A percentile compares a stretch with the other conserved stretches of the same genome.
Conservation (phyloP, 208 protist genomes). For the Crithidia sp. region DNA sequence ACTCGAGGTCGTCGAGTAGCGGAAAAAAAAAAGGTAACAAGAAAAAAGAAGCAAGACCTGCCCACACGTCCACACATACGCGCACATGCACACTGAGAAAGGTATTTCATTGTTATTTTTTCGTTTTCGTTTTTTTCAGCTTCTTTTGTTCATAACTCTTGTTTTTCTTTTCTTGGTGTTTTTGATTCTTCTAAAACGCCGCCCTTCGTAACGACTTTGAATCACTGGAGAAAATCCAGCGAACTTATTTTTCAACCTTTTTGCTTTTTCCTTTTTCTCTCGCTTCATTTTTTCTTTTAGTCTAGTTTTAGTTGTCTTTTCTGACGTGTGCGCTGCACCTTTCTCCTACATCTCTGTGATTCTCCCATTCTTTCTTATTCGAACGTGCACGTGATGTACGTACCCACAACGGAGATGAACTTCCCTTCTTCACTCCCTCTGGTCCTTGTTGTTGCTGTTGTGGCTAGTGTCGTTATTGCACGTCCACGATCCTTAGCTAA, state of each 20-base stretch:
- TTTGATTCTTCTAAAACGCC: neutral
- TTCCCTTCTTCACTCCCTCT: no score
- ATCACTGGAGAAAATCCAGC: neutral
- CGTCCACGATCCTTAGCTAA: no score
- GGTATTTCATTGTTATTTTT: conserved; percentile 9
- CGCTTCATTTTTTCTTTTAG: neutral
- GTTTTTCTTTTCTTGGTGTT: conserved; percentile 8
- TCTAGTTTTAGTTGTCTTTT: conserved; percentile 1
- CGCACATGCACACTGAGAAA: no score
- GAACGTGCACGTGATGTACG: neutral
- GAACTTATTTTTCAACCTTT: conserved; percentile 6
- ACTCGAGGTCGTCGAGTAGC: no score
- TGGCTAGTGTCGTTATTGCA: no score
- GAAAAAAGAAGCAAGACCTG: no score
- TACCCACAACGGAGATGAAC: no score
- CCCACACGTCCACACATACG: no score
- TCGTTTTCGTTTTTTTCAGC: conserved; percentile 6
- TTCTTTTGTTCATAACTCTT: conserved; percentile 17
- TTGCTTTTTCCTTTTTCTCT: neutral
- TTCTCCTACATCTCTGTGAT: no score
- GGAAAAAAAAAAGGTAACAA: no score
- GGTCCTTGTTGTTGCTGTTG: no score
- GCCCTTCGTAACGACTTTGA: neutral
- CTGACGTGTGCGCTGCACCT: neutral
- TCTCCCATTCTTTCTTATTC: conserved; percentile 7